Evolutionary conservation across 2,329 filamentous ascomycete genomes (phyloP).

Genomic region (Venturia oleaginea): DNA sequence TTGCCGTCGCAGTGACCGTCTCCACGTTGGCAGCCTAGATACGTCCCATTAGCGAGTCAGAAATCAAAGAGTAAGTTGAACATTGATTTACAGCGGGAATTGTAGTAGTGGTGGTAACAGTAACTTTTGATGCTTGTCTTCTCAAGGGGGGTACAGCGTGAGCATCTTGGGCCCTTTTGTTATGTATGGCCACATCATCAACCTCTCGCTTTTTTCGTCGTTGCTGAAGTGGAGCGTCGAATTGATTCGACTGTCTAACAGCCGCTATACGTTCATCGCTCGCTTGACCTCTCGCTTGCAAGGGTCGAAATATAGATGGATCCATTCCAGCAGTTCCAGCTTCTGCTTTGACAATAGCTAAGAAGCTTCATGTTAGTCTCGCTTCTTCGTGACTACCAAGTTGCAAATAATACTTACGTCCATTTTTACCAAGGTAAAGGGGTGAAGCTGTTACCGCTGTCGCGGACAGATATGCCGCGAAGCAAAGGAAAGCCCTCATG

Average conservation of each 20-base stretch:
- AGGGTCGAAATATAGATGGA: not conserved
- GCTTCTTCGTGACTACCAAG: not conserved
- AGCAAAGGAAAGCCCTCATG: not conserved
- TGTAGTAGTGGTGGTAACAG: conserved; percentile 6
- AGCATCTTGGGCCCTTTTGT: not conserved
- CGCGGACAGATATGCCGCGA: not conserved
- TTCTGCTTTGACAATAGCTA: not conserved
- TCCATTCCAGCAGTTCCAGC: conserved; percentile 5
- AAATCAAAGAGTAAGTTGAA: not conserved
- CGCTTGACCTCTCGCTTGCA: conserved; percentile 3
- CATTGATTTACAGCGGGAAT: not conserved
- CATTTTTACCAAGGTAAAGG: not conserved
- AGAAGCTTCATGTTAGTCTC: not conserved
- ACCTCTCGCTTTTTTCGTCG: not conserved
- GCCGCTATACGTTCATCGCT: not conserved
- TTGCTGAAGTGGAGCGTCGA: not conserved
- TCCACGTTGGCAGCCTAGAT: conserved; percentile 3
- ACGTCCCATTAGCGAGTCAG: not conserved
- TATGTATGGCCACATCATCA: not conserved
- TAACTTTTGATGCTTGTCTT: not conserved
- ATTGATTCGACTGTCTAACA: not conserved
- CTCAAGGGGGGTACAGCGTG: not conserved
- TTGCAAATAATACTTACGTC: not conserved
- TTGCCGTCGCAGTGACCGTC: not conserved
- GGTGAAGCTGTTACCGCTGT: not conserved